phyloP scores from a whole-genome alignment of 2,329 filamentous ascomycete genomes.

The Claviceps maximensis region DNA sequence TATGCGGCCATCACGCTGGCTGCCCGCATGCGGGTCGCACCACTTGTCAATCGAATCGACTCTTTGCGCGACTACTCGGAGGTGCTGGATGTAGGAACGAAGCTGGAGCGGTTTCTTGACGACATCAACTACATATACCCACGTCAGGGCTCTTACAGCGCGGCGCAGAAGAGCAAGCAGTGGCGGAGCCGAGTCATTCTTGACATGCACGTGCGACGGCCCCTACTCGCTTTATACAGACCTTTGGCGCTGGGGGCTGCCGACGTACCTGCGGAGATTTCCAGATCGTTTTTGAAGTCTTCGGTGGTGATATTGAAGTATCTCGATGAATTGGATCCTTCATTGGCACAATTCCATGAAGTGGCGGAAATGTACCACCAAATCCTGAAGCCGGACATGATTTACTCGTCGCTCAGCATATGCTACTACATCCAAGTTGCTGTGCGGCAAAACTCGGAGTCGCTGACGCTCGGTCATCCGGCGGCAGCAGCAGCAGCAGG shows the following conservation, averaged over 20 bases:
- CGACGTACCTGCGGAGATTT: slow-evolving; percentile 37
- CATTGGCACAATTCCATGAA: slow-evolving; percentile 30
- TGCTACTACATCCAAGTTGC: slow-evolving; percentile 38
- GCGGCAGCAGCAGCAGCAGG: slow-evolving; percentile 10
- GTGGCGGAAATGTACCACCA: slow-evolving; percentile 40
- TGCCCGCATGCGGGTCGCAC: slow-evolving; percentile 34
- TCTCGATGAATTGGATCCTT: slow-evolving; percentile 38
- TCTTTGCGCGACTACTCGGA: slow-evolving; percentile 38
- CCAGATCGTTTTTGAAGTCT: slow-evolving; percentile 38
- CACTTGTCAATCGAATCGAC: slow-evolving; percentile 38
- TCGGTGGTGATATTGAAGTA: slow-evolving; percentile 43
- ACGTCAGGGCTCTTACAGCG: slow-evolving; percentile 27
- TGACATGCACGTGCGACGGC: slow-evolving; percentile 40
- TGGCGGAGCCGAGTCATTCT: slow-evolving; percentile 38
- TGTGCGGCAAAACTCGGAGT: slow-evolving; percentile 17
- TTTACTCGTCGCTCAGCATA: slow-evolving; percentile 41
- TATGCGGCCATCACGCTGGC: slow-evolving; percentile 38
- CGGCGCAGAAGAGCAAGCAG: slow-evolving; percentile 32
- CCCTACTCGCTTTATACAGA: slow-evolving; percentile 38
- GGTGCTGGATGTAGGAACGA: slow-evolving; percentile 38
- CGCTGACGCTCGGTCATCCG: slow-evolving; percentile 16
- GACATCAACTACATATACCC: slow-evolving; percentile 41
- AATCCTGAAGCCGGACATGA: slow-evolving; percentile 38
- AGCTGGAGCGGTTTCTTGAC: slow-evolving; percentile 39
- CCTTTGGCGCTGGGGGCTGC: slow-evolving; percentile 39